These are phyloP conservation scores for Russula foetens DNA, from an alignment of 768 basidiomycete species.

Conservation along the genomic window DNA sequence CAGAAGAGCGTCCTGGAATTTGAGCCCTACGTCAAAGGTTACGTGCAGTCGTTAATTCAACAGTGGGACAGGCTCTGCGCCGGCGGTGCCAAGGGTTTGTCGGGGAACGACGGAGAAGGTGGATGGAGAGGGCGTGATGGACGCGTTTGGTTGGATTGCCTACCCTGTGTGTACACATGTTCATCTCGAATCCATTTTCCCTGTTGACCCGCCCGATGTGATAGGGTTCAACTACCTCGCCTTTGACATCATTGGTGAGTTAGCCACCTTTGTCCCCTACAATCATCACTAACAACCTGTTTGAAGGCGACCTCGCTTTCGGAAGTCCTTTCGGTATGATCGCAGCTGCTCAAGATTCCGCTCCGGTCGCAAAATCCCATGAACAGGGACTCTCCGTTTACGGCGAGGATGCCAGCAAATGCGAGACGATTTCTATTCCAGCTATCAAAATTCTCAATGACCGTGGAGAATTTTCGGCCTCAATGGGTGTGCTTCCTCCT, in stretches of 20 bases:
- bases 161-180: constrained; percentile 47
- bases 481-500: constrained; percentile 32
- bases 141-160: constrained; percentile 63
- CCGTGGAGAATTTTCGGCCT: constrained; percentile 36
- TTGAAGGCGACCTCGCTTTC: constrained; percentile 58
- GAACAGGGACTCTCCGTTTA: constrained; percentile 44
- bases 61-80: constrained; percentile 69
- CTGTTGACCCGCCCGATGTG: constrained; percentile 2
- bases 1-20: constrained; percentile 83
- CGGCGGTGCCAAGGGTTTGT: constrained; percentile 39
- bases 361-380: constrained; percentile 52
- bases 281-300: neutral
- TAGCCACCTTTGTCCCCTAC: neutral
- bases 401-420: constrained; percentile 34
- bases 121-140: constrained; percentile 55
- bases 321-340: constrained; percentile 86
- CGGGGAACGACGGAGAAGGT: constrained; percentile 45
- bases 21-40: constrained; percentile 63
- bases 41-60: constrained; percentile 47
- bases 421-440: constrained; percentile 54
- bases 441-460: constrained; percentile 63
- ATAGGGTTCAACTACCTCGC: constrained; percentile 54
- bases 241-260: constrained; percentile 66
- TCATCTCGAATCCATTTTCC: neutral
- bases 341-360: constrained; percentile 61